A percentile compares a stretch with the other conserved stretches of the same genome.
Evolutionary conservation across 2,329 filamentous ascomycete genomes (phyloP).

Genomic region (Penicillium olsonii): DNA sequence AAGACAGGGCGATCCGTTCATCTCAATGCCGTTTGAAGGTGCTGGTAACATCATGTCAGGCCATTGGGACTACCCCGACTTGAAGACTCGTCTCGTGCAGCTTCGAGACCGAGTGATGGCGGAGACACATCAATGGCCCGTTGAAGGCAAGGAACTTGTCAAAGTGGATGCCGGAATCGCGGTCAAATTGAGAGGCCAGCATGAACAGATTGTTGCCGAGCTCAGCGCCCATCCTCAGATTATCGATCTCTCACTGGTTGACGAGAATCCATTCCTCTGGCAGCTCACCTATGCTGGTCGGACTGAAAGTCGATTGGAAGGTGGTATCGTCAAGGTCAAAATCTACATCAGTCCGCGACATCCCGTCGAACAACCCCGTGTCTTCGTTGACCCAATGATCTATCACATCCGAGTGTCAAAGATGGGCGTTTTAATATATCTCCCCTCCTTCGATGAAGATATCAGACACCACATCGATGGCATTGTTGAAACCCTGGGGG

Average conservation of each 20-base stretch:
- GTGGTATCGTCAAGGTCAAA: constrained; percentile 80
- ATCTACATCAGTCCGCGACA: constrained; percentile 81
- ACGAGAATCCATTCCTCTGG: constrained; percentile 90
- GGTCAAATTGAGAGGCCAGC: constrained; percentile 80
- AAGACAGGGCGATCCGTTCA: constrained; percentile 65
- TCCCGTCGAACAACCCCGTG: constrained; percentile 83
- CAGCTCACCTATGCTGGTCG: constrained; percentile 83
- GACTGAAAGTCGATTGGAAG: constrained; percentile 91
- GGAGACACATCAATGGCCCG: constrained; percentile 72
- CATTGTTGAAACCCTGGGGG: constrained; percentile 79
- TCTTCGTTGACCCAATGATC: constrained; percentile 75
- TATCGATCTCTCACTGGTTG: constrained; percentile 72
- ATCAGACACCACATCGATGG: constrained; percentile 80
- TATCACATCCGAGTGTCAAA: constrained; percentile 86
- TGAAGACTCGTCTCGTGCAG: constrained; percentile 67
- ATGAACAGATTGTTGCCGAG: constrained; percentile 74
- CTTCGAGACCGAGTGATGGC: constrained; percentile 71
- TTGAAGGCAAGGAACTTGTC: constrained; percentile 65
- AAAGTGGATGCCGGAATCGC: constrained; percentile 72
- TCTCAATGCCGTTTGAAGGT: constrained; percentile 86
- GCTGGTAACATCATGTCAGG: constrained; percentile 80
- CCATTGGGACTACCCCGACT: constrained; percentile 74
- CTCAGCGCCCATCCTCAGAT: constrained; percentile 70
- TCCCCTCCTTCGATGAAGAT: constrained; percentile 70
- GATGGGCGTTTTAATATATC: constrained; percentile 82